These are phyloP conservation scores for Solanum rostratum DNA, from an alignment of 257 asterid species.

Conservation along the genomic window DNA sequence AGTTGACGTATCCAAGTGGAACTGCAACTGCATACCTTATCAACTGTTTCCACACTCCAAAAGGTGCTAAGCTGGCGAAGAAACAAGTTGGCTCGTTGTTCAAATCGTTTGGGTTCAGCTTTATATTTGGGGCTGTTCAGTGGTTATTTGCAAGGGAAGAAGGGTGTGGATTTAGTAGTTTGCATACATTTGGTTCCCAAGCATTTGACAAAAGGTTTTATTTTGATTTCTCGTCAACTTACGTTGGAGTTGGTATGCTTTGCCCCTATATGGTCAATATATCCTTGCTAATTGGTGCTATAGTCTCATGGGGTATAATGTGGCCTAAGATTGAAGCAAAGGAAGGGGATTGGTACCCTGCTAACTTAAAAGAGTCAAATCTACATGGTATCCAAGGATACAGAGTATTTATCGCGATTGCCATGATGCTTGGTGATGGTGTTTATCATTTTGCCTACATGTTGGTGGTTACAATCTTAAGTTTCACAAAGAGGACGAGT, in stretches of 20 bases:
- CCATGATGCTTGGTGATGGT: constrained; percentile 80
- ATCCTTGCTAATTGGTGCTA: constrained; percentile 13
- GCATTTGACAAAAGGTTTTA: constrained; percentile 31
- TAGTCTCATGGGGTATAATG: constrained; percentile 11
- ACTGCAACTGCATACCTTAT: constrained; percentile 81
- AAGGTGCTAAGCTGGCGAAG: constrained; percentile 67
- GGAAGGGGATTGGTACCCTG: constrained; percentile 11
- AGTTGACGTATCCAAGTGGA: constrained; percentile 79
- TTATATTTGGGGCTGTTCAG: constrained; percentile 45
- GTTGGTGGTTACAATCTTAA: constrained; percentile 15
- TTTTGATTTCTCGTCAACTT: constrained; percentile 15
- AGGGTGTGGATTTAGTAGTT: constrained; percentile 59
- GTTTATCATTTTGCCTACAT: constrained; percentile 49
- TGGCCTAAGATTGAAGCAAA: constrained; percentile 9
- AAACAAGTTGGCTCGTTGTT: constrained; percentile 51
- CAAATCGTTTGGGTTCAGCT: constrained; percentile 49
- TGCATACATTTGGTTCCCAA: constrained; percentile 69
- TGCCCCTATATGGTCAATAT: constrained; percentile 15
- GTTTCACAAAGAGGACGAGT: background rate
- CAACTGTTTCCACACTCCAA: constrained; percentile 83
- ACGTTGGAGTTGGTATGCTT: constrained; percentile 21
- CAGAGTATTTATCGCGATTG: constrained; percentile 47
- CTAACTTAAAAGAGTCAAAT: background rate
- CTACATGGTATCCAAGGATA: constrained; percentile 10
- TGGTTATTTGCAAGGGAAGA: constrained; percentile 58